These are phyloP conservation scores for Chlamydomonas incerta DNA, from an alignment of 139 green algal species.

Conservation along the genomic window DNA sequence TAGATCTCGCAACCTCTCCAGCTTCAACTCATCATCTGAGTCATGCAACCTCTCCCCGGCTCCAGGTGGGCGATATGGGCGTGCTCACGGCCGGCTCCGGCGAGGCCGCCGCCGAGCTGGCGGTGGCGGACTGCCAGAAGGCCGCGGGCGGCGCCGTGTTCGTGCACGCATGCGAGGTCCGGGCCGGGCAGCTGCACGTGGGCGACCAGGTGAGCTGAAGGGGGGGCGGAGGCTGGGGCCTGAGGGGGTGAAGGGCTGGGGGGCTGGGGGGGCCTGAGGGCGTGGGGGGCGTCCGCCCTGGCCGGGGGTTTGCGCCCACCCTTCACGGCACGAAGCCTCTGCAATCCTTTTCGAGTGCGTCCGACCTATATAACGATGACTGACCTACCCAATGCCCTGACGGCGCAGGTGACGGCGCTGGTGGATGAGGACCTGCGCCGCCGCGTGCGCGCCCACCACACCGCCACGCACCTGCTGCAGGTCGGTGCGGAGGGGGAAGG, in stretches of 20 bases:
- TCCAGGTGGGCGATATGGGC: conserved; percentile 69
- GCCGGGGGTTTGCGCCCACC: too few relatives aligned
- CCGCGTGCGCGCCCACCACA: conserved; percentile 81
- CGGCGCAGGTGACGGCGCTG: conserved; percentile 65
- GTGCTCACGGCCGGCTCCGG: conserved; percentile 40
- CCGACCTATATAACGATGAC: too few relatives aligned
- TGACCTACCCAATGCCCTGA: too few relatives aligned
- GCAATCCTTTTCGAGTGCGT: too few relatives aligned
- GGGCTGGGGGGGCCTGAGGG: neutral
- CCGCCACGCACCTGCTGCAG: conserved; percentile 93
- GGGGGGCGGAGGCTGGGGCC: neutral
- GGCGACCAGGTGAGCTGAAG: conserved; percentile 66
- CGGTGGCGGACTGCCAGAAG: conserved; percentile 78
- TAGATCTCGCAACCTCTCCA: too few relatives aligned
- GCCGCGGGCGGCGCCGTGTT: conserved; percentile 79
- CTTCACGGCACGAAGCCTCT: too few relatives aligned
- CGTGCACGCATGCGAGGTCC: conserved; percentile 77
- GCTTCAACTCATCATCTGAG: too few relatives aligned
- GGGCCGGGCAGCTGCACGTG: conserved; percentile 54
- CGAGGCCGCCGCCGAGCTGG: conserved; percentile 27
- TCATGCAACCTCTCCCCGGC: neutral
- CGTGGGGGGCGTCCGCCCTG: too few relatives aligned
- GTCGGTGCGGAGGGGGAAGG: conserved; percentile 35
- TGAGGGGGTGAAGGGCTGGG: neutral
- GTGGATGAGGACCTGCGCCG: conserved; percentile 72